Base-by-base conservation (phyloP, 2,329 filamentous ascomycete genomes). In the Fusarium foetens region DNA sequence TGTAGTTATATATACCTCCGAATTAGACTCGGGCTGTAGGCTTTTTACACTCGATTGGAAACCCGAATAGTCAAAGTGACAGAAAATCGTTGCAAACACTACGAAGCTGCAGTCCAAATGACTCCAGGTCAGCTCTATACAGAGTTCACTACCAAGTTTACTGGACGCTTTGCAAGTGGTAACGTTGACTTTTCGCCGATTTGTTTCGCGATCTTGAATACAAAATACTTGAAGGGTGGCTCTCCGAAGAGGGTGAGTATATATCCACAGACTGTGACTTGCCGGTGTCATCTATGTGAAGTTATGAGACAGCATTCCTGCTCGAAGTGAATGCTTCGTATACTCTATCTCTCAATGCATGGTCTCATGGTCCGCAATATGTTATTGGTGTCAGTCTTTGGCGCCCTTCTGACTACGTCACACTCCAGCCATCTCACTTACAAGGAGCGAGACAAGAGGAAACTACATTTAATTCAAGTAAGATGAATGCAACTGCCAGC, bases 51-150 rank as follows among this genome's bases (percentile, higher is more conserved):
- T 31, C 11, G 7, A 13, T 5, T 9, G 3, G 16, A 23, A 17
- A 2, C 21, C 21, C 3, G 3, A 9, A 23, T n/a, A 13, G 3
- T 23, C 21, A 17, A 9, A 3, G 10, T 17, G 45, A 1, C 14
- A 31, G 45, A 23, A 17, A 31, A 3, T 23, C 13, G 8, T 17
- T 31, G 14, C 8, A 49, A 13, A 49, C 14, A 49, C 14, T 17
- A 13, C 10, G 5, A 49, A 23, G 2, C 21, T 13, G 8, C 8
- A 49, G 21, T 2, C 6, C 21, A 49, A 33, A 49, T 7, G 4
- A 31, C 29, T 13, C 8, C 7, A 49, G 2, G 11, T 0, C 46
- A 33, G 16, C 21, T 49, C 27, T 33, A 10, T 19, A 23, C n/a
- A 31, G 11, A 23, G 3, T 14, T 49, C 29, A 33, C 21, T 33